phyloP scores from a whole-genome alignment of 73 alveolate genomes.

The Stentor roeselii region DNA sequence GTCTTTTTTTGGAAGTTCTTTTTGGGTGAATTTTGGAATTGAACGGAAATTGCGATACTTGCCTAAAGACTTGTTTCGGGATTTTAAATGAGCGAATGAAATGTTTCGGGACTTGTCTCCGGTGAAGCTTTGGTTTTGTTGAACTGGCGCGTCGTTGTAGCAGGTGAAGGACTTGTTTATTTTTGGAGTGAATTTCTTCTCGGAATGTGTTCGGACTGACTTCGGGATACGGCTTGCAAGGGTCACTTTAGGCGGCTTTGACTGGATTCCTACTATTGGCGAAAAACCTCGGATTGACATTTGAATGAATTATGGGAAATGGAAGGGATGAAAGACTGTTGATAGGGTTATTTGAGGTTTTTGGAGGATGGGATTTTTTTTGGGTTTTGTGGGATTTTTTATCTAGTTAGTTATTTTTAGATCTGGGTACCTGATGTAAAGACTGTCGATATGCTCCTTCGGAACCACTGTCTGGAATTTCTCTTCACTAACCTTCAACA shows the following conservation, averaged over 20 bases:
- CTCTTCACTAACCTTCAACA: slow-evolving; percentile 44
- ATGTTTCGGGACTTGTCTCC: neutral
- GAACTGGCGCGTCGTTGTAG: neutral
- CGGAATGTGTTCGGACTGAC: neutral
- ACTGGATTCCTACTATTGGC: slow-evolving; percentile 3
- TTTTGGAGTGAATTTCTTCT: slow-evolving; percentile 3
- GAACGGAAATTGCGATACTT: neutral
- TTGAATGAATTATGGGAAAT: neutral
- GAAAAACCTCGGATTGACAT: neutral
- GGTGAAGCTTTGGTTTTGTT: slow-evolving; percentile 18
- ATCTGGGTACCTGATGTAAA: neutral
- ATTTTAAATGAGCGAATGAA: neutral
- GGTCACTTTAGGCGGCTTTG: neutral
- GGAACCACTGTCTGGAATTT: slow-evolving; percentile 39
- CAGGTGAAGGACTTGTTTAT: slow-evolving; percentile 21
- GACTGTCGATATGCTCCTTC: neutral
- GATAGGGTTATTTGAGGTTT: no score
- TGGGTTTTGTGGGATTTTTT: no score
- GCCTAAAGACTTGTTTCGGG: neutral
- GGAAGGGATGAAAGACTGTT: neutral
- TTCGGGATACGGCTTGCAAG: neutral
- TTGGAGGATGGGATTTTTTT: no score
- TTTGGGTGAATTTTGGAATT: neutral
- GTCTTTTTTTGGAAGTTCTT: slow-evolving; percentile 4
- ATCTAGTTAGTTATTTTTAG: no score